A percentile compares a stretch with the other conserved stretches of the same genome.
These are phyloP conservation scores for Xylaria nigripes DNA, from an alignment of 495 filamentous ascomycete species.

Conservation along the genomic window DNA sequence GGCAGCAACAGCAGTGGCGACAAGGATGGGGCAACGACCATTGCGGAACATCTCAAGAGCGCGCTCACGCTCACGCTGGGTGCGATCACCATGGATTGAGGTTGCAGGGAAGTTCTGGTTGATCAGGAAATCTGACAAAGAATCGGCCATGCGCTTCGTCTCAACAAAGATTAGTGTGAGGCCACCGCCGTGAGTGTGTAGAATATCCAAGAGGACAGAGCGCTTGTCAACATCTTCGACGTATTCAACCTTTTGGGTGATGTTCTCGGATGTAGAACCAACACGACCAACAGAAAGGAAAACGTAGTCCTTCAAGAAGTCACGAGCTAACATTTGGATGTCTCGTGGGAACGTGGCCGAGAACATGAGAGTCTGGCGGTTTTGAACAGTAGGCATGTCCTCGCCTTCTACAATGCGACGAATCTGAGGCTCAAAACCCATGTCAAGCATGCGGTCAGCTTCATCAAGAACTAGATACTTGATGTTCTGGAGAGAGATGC, in stretches of 20 bases:
- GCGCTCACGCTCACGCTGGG: slow-evolving; percentile 96
- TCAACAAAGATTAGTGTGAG: slow-evolving; percentile 97
- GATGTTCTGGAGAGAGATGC: slow-evolving; percentile 93
- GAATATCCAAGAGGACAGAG: slow-evolving; percentile 90
- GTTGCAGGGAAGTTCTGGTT: slow-evolving; percentile 98
- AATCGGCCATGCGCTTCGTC: slow-evolving; percentile 99
- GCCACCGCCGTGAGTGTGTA: slow-evolving; percentile 87
- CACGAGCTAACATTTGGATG: slow-evolving; percentile 96
- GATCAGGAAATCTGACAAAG: slow-evolving; percentile 92
- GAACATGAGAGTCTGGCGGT: slow-evolving; percentile 98
- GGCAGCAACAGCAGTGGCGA: slow-evolving; percentile 94
- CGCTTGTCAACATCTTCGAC: slow-evolving; percentile 97
- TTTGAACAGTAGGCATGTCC: slow-evolving; percentile 82
- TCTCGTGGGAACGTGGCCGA: slow-evolving; percentile 97
- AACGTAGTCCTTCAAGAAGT: slow-evolving; percentile 97
- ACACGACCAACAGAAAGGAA: slow-evolving; percentile 98
- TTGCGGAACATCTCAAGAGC: slow-evolving; percentile 96
- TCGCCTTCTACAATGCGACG: slow-evolving; percentile 96
- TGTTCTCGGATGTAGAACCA: slow-evolving; percentile 99
- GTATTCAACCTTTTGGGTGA: slow-evolving; percentile 97
- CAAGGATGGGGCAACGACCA: slow-evolving; percentile 87
- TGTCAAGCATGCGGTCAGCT: slow-evolving; percentile 99
- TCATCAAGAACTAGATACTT: slow-evolving; percentile 99
- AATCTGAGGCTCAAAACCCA: slow-evolving; percentile 99
- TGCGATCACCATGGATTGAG: slow-evolving; percentile 95